Evolutionary conservation across 2,329 filamentous ascomycete species (phyloP), one percentile per base, ranked within the genome.

Genomic region (Penicillium crustosum): DNA sequence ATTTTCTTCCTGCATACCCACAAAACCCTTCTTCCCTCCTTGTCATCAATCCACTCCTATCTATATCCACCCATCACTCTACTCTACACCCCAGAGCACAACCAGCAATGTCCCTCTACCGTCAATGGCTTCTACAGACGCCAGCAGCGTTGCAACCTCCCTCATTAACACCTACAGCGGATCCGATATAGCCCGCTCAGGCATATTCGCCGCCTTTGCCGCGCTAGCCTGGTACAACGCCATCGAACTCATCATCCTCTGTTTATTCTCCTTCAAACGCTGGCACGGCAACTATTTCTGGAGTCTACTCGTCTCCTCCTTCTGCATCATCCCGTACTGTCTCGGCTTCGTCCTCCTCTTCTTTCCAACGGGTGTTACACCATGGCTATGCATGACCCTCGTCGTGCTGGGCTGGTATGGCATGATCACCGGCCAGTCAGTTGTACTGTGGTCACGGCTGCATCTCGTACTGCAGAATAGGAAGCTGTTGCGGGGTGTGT

Each of bases 251-350:
- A 50, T 67, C 15, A 60, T 79, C 33, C 71, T 79, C 52, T 71
- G 79, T 50, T 76, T 79, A 53, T 68, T 73, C 56, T 78, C 77
- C 6, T 81, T 81, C 65, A 75, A 71, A 44, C 68, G 68, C 38
- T 75, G 73, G 43, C 66, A 60, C 6, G 76, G 78, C 1, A 70
- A 79, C 10, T 81, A 81, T 63, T 81, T 81, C 63, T 81, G 76
- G 74, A 77, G 74, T 59, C 62, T 79, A 38, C 64, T 80, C 17
- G 58, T 77, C n/a, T 68, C 79, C 6, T 75, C 77, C 19, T 27
- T 62, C 17, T 75, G 76, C 31, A 73, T 80, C 35, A 67, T 77
- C 8, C 70, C 76, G 0, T 71, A 79, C 61, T 65, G 70, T 8
- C 60, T 79, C 8, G 77, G 76, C 0, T 79, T 76, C 62, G 43